phyloP scores from a whole-genome alignment of 2,329 filamentous ascomycete species.

The Sporothrix phasma region DNA sequence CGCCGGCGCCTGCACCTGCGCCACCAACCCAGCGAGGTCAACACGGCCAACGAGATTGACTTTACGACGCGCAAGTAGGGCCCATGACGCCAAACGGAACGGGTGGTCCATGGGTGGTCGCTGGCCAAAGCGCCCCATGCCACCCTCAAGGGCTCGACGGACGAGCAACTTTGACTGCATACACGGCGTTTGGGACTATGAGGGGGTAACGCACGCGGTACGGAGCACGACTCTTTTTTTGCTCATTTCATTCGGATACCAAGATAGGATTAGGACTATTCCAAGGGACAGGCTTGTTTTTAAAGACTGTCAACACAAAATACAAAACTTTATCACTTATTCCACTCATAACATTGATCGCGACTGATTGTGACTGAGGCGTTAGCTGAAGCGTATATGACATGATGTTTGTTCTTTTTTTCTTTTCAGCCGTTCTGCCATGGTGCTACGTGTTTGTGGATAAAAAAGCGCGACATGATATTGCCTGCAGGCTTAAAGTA shows the following conservation, averaged over 20 bases:
- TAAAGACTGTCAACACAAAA: background rate
- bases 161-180: background rate
- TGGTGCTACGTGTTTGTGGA: too few relatives aligned
- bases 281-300: background rate
- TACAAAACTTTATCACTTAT: background rate
- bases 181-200: background rate
- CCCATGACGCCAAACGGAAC: too few relatives aligned
- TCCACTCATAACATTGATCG: too few relatives aligned
- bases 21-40: constrained; percentile 57
- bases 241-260: background rate
- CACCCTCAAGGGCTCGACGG: background rate
- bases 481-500: background rate
- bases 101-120: too few relatives aligned
- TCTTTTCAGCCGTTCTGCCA: too few relatives aligned
- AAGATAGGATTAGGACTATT: background rate
- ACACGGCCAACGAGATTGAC: constrained; percentile 63
- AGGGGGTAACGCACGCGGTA: background rate
- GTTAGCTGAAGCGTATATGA: too few relatives aligned
- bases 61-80: constrained; percentile 62
- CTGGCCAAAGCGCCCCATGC: too few relatives aligned
- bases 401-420: too few relatives aligned
- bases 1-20: constrained; percentile 75
- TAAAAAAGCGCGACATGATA: background rate
- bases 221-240: background rate
- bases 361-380: too few relatives aligned